Evolutionary conservation across 2,329 filamentous ascomycete species (phyloP), one percentile per base, ranked within the genome.

Genomic region (Penicillium oxalicum): DNA sequence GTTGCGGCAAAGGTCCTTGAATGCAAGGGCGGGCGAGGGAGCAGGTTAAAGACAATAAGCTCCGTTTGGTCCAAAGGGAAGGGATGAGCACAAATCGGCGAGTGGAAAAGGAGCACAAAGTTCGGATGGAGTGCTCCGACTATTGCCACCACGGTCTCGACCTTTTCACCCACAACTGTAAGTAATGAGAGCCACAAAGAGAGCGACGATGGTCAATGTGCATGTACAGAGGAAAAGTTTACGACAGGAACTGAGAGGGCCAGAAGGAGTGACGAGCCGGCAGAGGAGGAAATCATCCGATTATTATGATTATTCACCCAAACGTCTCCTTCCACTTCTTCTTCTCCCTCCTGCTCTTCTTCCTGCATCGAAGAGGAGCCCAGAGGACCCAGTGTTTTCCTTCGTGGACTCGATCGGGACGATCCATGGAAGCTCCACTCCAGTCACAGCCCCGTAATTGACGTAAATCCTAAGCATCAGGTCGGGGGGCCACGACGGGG

Each of bases 121-220:
- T 29, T 26, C 29, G 34, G 40, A 32, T 32, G 29, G 29, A 32
- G 8, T 8, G 11, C 11, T 36, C 33, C 41, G 41, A 49, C 52
- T 53, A 58, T 63, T 63, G 62, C 60, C 61, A 65, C 62, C 62
- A 55, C 59, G 53, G 61, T 18, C 18, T 18, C 18, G 18, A 18
- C 18, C 18, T 18, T 18, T 18, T 18, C 18, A 18, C 18, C 18
- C 18, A 18, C 18, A 18, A 18, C 18, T 1, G 18, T 18, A 18
- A 18, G 18, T 1, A 18, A 18, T 18, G 18, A 18, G 18, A 18
- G 18, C 2, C 18, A 18, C 18, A 18, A 18, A 18, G 18, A 18
- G 18, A 18, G 18, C 18, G 18, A 18, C 18, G 18, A 18, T 18
- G 18, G 18, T 18, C 18, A 18, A 18, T 18, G 18, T 18, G 18